A percentile compares a stretch with the other conserved stretches of the same genome.
Evolutionary conservation across 768 basidiomycete genomes (phyloP).

Genomic region (Psilocybe subaeruginosa): DNA sequence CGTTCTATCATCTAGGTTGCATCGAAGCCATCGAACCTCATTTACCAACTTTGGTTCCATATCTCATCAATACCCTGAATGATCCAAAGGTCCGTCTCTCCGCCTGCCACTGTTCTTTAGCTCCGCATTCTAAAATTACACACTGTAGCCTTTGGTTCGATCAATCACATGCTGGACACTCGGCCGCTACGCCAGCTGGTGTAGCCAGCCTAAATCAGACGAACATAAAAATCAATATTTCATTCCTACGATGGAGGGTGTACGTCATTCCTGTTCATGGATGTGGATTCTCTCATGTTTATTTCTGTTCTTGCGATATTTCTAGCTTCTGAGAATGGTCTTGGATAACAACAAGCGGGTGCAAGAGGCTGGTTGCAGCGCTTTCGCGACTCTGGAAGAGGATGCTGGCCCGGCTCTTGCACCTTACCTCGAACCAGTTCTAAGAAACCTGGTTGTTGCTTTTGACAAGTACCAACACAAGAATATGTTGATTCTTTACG

Average conservation of each 20-base stretch:
- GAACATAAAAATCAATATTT: conserved; percentile 92
- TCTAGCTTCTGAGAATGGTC: conserved; percentile 95
- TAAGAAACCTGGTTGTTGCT: conserved; percentile 93
- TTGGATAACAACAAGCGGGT: conserved; percentile 98
- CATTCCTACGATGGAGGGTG: conserved; percentile 98
- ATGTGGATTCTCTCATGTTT: neutral
- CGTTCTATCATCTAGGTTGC: conserved; percentile 63
- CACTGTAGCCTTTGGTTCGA: conserved; percentile 84
- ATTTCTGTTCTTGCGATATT: conserved; percentile 2
- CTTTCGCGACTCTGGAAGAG: conserved; percentile 98
- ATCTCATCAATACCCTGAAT: conserved; percentile 86
- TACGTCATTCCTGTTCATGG: conserved; percentile 35
- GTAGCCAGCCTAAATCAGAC: conserved; percentile 79
- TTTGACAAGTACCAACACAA: conserved; percentile 99
- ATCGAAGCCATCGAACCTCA: conserved; percentile 96
- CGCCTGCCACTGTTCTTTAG: conserved; percentile 4
- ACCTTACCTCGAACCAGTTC: conserved; percentile 93
- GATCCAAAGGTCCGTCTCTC: conserved; percentile 78
- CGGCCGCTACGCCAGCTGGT: conserved; percentile 99
- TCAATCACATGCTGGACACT: conserved; percentile 99
- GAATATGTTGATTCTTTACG: conserved; percentile 97
- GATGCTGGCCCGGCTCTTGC: conserved; percentile 90
- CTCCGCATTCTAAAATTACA: conserved; percentile 13
- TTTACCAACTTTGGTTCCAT: conserved; percentile 90
- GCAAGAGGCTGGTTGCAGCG: conserved; percentile 98